These are phyloP conservation scores for Lasiosphaeria hispida DNA, from an alignment of 495 filamentous ascomycete genomes.

Conservation along the genomic window DNA sequence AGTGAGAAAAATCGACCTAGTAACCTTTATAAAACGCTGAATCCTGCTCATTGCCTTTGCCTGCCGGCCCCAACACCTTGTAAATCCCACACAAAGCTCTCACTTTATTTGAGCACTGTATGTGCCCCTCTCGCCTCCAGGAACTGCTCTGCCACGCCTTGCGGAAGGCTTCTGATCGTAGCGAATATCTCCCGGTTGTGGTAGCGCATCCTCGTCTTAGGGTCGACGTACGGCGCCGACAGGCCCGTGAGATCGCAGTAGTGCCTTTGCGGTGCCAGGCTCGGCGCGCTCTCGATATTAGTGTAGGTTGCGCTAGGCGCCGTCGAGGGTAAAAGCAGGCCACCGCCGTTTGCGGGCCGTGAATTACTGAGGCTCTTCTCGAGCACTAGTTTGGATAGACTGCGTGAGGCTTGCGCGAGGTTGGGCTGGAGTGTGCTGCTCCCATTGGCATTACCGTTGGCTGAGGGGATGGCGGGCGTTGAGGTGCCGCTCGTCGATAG, in stretches of 20 bases:
- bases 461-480: slow-evolving; percentile 54
- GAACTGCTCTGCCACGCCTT: slow-evolving; percentile 80
- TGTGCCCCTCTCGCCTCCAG: slow-evolving; percentile 87
- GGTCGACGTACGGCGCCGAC: slow-evolving; percentile 83
- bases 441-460: slow-evolving; percentile 20
- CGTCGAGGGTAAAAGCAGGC: slow-evolving; percentile 32
- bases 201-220: slow-evolving; percentile 88
- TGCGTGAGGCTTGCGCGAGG: slow-evolving; percentile 79
- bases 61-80: not conserved
- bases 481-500: slow-evolving; percentile 56
- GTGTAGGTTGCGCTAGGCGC: slow-evolving; percentile 86
- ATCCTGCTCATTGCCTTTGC: not conserved
- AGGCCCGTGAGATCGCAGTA: slow-evolving; percentile 97
- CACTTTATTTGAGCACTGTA: slow-evolving; percentile 72
- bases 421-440: slow-evolving; percentile 55
- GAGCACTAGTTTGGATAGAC: slow-evolving; percentile 77
- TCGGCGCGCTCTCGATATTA: slow-evolving; percentile 90
- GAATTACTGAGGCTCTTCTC: slow-evolving; percentile 55
- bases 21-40: not conserved
- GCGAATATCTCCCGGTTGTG: slow-evolving; percentile 86
- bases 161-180: slow-evolving; percentile 70
- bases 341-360: slow-evolving; percentile 29
- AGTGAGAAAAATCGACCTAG: too few relatives aligned
- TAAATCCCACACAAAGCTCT: not conserved
- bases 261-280: slow-evolving; percentile 68